Percentiles rank a stretch among this genome's conserved stretches.
phyloP scores from a whole-genome alignment of 306 rosid genomes.

The cucumber (Cucumis sativus) region Cucumber_9930_V3 NC_026658.2:16147501-16148000 shows the following conservation, averaged over 20 bases:
- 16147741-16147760: conserved; percentile 63
- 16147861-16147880: conserved; percentile 63
- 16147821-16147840: conserved; percentile 60
- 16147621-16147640: conserved; percentile 73
- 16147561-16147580: conserved; percentile 43
- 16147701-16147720: conserved; percentile 70
- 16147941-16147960: conserved; percentile 84
- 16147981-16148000: conserved; percentile 15
- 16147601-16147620: conserved; percentile 81
- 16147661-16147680: conserved; percentile 60
- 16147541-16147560: conserved; percentile 35
- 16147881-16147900: conserved; percentile 54
- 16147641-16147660: conserved; percentile 42
- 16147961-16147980: conserved; percentile 18
- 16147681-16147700: conserved; percentile 47
- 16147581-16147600: conserved; percentile 91
- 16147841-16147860: conserved; percentile 78
- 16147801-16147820: conserved; percentile 66
- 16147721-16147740: conserved; percentile 40
- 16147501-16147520: conserved; percentile 26
- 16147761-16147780: conserved; percentile 60
- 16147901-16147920: conserved; percentile 74
- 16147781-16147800: conserved; percentile 71
- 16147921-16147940: conserved; percentile 76
- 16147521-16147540: conserved; percentile 22